Percentiles rank a stretch among this genome's conserved stretches.
Evolutionary conservation across 2,329 filamentous ascomycete species (phyloP).

Genomic region (Trichoderma koningii): DNA sequence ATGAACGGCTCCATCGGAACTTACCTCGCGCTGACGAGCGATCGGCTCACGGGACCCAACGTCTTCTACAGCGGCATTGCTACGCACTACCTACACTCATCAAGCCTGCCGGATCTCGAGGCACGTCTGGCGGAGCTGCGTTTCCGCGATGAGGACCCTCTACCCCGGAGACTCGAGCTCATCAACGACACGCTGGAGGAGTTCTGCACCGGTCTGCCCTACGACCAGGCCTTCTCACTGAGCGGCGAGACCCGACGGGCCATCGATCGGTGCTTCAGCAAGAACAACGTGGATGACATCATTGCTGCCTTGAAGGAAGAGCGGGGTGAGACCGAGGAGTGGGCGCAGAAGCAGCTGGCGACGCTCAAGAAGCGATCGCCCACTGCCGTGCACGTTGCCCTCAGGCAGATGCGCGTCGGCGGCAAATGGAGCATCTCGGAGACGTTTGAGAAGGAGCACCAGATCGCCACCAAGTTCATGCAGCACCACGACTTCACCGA

Average conservation of each 20-base stretch:
- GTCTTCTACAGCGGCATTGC: conserved; percentile 89
- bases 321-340: conserved; percentile 59
- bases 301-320: conserved; percentile 64
- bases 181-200: conserved; percentile 91
- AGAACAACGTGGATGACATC: conserved; percentile 69
- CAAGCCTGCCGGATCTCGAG: conserved; percentile 77
- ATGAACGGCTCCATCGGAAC: conserved; percentile 86
- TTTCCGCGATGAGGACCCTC: conserved; percentile 74
- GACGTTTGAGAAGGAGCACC: conserved; percentile 82
- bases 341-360: conserved; percentile 76
- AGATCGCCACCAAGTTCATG: conserved; percentile 89
- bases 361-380: conserved; percentile 80
- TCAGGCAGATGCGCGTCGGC: conserved; percentile 79
- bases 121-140: conserved; percentile 83
- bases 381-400: conserved; percentile 80
- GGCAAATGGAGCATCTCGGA: conserved; percentile 76
- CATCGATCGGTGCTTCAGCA: conserved; percentile 81
- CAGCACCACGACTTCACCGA: conserved; percentile 85
- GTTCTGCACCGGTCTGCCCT: conserved; percentile 81
- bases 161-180: conserved; percentile 64
- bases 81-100: conserved; percentile 95
- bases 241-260: conserved; percentile 71
- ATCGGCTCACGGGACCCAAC: conserved; percentile 78
- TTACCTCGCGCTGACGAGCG: conserved; percentile 90
- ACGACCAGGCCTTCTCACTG: conserved; percentile 67